phyloP scores from a whole-genome alignment of 305 asterid genomes.

The Fraxinus sp. region DNA sequence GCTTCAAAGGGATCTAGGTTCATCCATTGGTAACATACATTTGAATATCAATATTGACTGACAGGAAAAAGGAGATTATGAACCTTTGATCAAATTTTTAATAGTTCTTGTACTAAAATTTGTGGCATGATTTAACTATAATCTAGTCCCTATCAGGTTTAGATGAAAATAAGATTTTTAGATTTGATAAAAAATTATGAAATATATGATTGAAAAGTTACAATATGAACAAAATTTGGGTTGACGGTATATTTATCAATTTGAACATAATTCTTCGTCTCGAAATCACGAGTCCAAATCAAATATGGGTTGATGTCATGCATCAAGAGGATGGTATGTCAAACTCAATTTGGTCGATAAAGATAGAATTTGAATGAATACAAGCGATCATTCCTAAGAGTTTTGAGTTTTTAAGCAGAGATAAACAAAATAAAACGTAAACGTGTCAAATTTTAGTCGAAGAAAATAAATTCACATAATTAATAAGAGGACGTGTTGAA shows the following conservation, averaged over 20 bases:
- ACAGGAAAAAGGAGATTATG: not conserved
- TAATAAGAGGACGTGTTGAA: not conserved
- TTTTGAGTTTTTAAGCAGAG: not conserved
- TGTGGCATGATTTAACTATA: not conserved
- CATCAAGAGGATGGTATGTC: not conserved
- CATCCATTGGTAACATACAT: not conserved
- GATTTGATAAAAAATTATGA: not conserved
- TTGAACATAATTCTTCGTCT: not conserved
- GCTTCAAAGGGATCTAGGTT: conserved; percentile 20
- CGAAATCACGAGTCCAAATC: not conserved
- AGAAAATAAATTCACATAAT: not conserved
- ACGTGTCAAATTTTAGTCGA: not conserved
- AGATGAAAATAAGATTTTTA: too few species aligned
- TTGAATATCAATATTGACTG: not conserved
- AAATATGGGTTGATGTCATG: not conserved
- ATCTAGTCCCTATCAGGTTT: not conserved
- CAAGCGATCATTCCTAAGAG: not conserved
- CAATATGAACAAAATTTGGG: not conserved
- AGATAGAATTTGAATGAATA: not conserved
- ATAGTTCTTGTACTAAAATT: not conserved
- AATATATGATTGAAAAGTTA: not conserved
- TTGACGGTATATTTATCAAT: not conserved
- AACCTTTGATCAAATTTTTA: not conserved
- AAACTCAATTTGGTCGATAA: not conserved
- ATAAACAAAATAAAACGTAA: not conserved